A percentile compares a stretch with the other conserved stretches of the same genome.
Conservation (phyloP, 2,329 filamentous ascomycete species). For the Microdochium nivale region DNA sequence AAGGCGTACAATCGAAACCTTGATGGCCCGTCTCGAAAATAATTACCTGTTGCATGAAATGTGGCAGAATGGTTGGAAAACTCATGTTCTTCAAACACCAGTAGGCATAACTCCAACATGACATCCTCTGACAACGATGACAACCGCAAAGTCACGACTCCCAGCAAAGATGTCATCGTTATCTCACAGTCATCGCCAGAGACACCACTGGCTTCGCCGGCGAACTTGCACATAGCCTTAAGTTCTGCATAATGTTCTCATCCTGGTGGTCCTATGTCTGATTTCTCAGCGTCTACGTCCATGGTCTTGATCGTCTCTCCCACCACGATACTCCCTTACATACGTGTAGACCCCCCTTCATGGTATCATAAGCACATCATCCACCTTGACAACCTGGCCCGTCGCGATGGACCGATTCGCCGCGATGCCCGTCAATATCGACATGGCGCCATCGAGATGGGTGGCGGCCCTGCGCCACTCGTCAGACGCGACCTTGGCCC, state of each 20-base stretch:
- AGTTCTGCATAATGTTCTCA: too few species aligned
- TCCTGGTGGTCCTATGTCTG: too few species aligned
- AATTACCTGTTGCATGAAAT: neutral
- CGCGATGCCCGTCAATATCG: conserved; percentile 51
- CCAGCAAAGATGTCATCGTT: too few species aligned
- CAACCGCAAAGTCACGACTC: too few species aligned
- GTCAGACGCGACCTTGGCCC: conserved; percentile 39
- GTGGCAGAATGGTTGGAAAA: neutral
- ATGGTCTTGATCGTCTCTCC: neutral
- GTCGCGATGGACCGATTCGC: conserved; percentile 50
- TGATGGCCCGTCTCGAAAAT: neutral
- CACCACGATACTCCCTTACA: neutral
- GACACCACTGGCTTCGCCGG: too few species aligned
- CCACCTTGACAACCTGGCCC: conserved; percentile 46
- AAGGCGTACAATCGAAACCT: neutral
- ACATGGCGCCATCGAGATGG: conserved; percentile 49
- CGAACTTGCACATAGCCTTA: too few species aligned
- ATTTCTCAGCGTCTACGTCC: neutral
- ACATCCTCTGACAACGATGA: too few species aligned
- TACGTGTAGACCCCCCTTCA: conserved; percentile 7
- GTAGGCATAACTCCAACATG: neutral
- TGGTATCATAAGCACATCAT: conserved; percentile 35
- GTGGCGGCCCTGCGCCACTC: conserved; percentile 45
- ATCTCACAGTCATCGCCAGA: too few species aligned
- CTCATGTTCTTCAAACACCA: neutral